A percentile compares a stretch with the other conserved stretches of the same genome.
These are phyloP conservation scores for Pogostemon cablin DNA, from an alignment of 257 asterid genomes.

Conservation along the genomic window DNA sequence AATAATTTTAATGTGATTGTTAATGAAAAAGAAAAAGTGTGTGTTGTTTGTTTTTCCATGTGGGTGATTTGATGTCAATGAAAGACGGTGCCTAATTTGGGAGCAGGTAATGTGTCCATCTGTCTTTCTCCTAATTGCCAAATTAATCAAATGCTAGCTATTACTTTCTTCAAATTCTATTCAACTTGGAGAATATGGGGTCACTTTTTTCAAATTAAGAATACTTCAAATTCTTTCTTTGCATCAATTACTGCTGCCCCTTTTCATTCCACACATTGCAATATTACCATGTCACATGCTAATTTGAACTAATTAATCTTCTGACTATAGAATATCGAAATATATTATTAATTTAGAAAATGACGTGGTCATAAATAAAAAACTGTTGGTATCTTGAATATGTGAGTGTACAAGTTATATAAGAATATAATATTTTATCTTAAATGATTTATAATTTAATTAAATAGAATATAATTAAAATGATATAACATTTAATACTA, in stretches of 20 bases:
- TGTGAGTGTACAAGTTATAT: too few species aligned
- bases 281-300: conserved; percentile 4
- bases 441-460: too few species aligned
- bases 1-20: not conserved
- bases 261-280: conserved; percentile 27
- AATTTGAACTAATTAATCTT: conserved; percentile 20
- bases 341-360: too few species aligned
- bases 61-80: conserved; percentile 28
- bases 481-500: too few species aligned
- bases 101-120: conserved; percentile 25
- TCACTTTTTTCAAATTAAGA: not conserved
- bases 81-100: conserved; percentile 51
- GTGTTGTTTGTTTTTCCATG: conserved; percentile 10
- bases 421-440: too few species aligned
- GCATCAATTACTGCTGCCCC: conserved; percentile 20
- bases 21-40: not conserved
- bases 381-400: too few species aligned
- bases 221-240: conserved; percentile 23
- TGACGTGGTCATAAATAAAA: too few species aligned
- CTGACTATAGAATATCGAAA: too few species aligned
- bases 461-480: too few species aligned
- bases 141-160: conserved; percentile 29
- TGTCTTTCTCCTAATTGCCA: not conserved
- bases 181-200: conserved; percentile 12
- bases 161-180: conserved; percentile 31